Percentiles rank a stretch among this genome's conserved stretches.
Conservation (phyloP, 176 grass and related monocot species). For the Leersia perrieri region DNA sequence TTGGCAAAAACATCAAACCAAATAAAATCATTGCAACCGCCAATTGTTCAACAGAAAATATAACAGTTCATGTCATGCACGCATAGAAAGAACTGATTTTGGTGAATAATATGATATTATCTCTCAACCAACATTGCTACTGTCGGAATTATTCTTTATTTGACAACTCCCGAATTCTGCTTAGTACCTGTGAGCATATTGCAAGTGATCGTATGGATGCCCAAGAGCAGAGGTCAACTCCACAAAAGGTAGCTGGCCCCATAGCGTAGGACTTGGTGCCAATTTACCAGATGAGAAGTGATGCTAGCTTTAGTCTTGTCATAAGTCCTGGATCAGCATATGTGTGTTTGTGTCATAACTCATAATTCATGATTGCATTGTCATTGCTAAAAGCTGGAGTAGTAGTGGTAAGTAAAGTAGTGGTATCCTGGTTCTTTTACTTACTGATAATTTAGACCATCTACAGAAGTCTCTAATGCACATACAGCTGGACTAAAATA, state of each 20-base stretch:
- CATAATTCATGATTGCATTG: slow-evolving; percentile 36
- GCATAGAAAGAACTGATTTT: background rate
- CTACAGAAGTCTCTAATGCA: background rate
- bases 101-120: background rate
- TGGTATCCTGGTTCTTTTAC: background rate
- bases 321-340: background rate
- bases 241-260: background rate
- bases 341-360: background rate
- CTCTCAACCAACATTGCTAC: background rate
- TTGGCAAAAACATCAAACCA: too few relatives aligned
- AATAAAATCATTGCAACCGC: too few relatives aligned
- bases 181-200: background rate
- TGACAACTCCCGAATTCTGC: slow-evolving; percentile 23
- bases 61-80: background rate
- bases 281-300: background rate
- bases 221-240: slow-evolving; percentile 17
- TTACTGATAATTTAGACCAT: background rate
- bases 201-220: slow-evolving; percentile 18
- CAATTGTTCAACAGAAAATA: too few relatives aligned
- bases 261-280: background rate
- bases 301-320: slow-evolving; percentile 29
- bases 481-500: background rate
- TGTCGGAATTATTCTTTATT: slow-evolving; percentile 12
- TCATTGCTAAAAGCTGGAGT: slow-evolving; percentile 31
- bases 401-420: background rate